phyloP scores from a whole-genome alignment of 306 rosid genomes.

The Cyclanthera cordifolia region DNA sequence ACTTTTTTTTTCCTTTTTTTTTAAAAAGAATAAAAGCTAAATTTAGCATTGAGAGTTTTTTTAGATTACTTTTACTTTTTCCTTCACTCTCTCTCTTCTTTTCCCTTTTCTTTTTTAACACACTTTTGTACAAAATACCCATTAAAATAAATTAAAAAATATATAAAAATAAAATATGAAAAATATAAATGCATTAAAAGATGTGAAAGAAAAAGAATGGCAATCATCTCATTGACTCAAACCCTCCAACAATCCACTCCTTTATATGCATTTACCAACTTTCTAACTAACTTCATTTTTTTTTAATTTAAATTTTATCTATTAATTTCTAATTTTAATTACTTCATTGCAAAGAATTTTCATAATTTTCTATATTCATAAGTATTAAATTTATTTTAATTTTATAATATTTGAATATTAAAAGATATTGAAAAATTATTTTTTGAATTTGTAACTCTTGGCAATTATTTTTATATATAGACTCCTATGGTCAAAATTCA shows the following conservation, averaged over 20 bases:
- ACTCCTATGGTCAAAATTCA: no score
- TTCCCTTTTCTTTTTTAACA: background rate
- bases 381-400: no score
- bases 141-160: background rate
- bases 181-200: background rate
- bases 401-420: no score
- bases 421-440: no score
- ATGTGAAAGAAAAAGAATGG: conserved; percentile 8
- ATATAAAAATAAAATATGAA: background rate
- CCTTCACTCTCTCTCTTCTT: background rate
- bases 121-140: background rate
- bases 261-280: background rate
- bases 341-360: no score
- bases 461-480: no score
- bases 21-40: background rate
- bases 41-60: background rate
- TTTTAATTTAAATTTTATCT: no score
- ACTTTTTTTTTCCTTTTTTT: background rate
- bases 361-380: no score
- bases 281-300: background rate
- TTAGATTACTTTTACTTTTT: background rate
- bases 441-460: no score
- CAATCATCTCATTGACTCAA: conserved; percentile 5
- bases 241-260: conserved; percentile 3
- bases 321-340: no score